phyloP scores from a whole-genome alignment of 352 stramenopile species.

The Pythium phragmitis region DNA sequence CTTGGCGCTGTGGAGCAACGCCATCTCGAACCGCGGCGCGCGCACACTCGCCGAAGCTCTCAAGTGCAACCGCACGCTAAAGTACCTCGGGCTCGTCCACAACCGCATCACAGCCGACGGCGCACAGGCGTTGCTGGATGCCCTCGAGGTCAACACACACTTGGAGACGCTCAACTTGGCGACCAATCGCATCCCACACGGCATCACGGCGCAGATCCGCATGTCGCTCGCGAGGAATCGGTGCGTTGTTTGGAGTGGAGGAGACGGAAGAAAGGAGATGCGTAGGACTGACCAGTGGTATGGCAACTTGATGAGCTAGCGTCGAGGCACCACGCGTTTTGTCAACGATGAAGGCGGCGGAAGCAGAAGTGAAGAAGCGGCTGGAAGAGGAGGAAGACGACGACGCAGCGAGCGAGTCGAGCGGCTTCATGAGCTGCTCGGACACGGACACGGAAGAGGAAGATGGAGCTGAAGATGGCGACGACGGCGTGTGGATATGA shows the following conservation, averaged over 20 bases:
- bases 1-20: conserved; percentile 57
- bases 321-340: conserved; percentile 29
- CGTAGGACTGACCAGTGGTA: not conserved
- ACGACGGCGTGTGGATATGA: conserved; percentile 36
- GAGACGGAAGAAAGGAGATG: not conserved
- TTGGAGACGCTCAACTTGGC: conserved; percentile 63
- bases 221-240: conserved; percentile 56
- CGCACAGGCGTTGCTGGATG: conserved; percentile 48
- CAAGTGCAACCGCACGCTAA: conserved; percentile 60
- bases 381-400: conserved; percentile 38
- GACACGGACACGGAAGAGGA: conserved; percentile 32
- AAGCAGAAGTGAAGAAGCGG: conserved; percentile 38
- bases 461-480: conserved; percentile 33
- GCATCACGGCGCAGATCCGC: conserved; percentile 47
- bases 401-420: conserved; percentile 34
- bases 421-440: conserved; percentile 65
- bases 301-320: conserved; percentile 1
- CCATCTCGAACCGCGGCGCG: conserved; percentile 57
- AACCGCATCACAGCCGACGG: conserved; percentile 55
- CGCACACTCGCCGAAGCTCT: conserved; percentile 51
- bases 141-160: conserved; percentile 62
- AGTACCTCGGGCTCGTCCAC: conserved; percentile 57
- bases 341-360: conserved; percentile 37
- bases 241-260: conserved; percentile 18
- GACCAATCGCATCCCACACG: conserved; percentile 47